Evolutionary conservation across 2,329 filamentous ascomycete species (phyloP).

Genomic region (Zarea fungicola): DNA sequence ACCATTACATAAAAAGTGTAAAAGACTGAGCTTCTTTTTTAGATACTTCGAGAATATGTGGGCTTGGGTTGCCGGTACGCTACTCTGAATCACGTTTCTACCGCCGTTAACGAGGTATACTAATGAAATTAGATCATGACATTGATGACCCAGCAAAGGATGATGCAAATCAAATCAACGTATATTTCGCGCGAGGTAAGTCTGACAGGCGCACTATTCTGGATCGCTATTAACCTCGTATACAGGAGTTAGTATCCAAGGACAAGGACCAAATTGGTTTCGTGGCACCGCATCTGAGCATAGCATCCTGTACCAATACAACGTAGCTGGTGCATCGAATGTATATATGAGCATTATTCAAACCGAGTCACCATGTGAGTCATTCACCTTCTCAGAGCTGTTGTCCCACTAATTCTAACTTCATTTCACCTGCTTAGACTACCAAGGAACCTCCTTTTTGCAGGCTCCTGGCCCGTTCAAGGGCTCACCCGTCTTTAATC

Average conservation of each 20-base stretch:
- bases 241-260: constrained; percentile 16
- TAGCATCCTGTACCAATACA: constrained; percentile 42
- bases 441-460: constrained; percentile 14
- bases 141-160: constrained; percentile 39
- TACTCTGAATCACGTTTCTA: too few species aligned
- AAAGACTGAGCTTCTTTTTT: too few species aligned
- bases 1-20: too few species aligned
- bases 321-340: constrained; percentile 40
- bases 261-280: neutral
- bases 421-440: constrained; percentile 10
- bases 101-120: too few species aligned
- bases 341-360: constrained; percentile 46
- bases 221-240: constrained; percentile 6
- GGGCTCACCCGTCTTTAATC: neutral
- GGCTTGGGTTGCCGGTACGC: neutral
- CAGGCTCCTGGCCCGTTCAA: constrained; percentile 16
- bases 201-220: constrained; percentile 17
- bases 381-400: too few species aligned
- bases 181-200: constrained; percentile 49
- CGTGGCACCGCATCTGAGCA: constrained; percentile 16
- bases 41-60: constrained; percentile 1
- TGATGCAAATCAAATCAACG: constrained; percentile 42
- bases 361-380: constrained; percentile 22
- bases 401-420: too few species aligned
- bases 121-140: constrained; percentile 45